These are phyloP conservation scores for Cryphonectria nitschkei DNA, from an alignment of 2,329 filamentous ascomycete species.

Conservation along the genomic window DNA sequence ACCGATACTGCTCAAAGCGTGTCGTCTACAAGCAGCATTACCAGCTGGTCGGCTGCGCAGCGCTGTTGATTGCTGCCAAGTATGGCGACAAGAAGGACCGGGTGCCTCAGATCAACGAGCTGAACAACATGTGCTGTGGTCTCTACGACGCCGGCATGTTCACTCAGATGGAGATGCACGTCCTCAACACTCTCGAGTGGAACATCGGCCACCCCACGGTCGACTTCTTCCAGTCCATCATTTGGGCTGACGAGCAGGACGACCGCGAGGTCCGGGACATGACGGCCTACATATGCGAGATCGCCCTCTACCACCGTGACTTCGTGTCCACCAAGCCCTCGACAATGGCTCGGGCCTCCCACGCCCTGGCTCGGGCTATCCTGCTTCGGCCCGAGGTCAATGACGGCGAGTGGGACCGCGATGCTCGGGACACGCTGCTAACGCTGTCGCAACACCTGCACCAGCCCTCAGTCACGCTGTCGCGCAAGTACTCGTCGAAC, in stretches of 20 bases:
- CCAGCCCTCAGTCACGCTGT: slow-evolving; percentile 60
- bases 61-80: slow-evolving; percentile 94
- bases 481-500: slow-evolving; percentile 62
- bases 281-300: slow-evolving; percentile 91
- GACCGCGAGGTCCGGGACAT: slow-evolving; percentile 92
- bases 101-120: slow-evolving; percentile 94
- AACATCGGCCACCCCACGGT: slow-evolving; percentile 94
- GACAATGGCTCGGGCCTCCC: slow-evolving; percentile 83
- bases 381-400: slow-evolving; percentile 76
- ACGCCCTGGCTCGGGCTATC: slow-evolving; percentile 86
- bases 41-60: slow-evolving; percentile 94
- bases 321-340: slow-evolving; percentile 94
- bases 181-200: slow-evolving; percentile 96
- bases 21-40: slow-evolving; percentile 99
- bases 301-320: slow-evolving; percentile 93
- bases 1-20: slow-evolving; percentile 95
- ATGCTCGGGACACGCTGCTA: slow-evolving; percentile 68
- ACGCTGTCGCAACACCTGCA: slow-evolving; percentile 63
- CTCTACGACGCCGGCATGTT: slow-evolving; percentile 99
- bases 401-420: slow-evolving; percentile 76
- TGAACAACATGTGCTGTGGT: slow-evolving; percentile 99
- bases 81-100: slow-evolving; percentile 98
- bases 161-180: slow-evolving; percentile 99
- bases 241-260: slow-evolving; percentile 76
- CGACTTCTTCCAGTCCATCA: slow-evolving; percentile 89